phyloP scores from a whole-genome alignment of 345 rosid genomes.

The Linum usitatissimum region DNA sequence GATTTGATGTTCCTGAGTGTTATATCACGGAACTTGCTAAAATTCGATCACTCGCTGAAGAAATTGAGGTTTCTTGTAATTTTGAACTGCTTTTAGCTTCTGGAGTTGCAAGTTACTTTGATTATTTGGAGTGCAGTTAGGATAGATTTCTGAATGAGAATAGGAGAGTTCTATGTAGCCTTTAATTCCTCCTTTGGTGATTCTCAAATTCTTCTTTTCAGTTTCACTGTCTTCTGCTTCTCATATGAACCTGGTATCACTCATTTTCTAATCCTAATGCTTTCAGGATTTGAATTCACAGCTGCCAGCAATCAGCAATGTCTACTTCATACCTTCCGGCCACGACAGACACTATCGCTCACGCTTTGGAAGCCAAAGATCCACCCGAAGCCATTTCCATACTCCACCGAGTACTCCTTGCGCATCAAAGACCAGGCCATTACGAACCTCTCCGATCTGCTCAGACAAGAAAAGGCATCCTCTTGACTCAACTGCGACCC shows the following conservation, averaged over 20 bases:
- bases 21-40: no score
- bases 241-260: neutral
- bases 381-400: conserved; percentile 63
- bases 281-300: conserved; percentile 10
- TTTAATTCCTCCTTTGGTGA: no score
- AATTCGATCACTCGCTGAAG: no score
- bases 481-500: conserved; percentile 71
- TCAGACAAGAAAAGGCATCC: conserved; percentile 62
- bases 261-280: neutral
- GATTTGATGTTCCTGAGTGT: no score
- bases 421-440: conserved; percentile 78
- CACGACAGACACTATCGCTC: conserved; percentile 46
- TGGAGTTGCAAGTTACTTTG: no score
- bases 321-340: conserved; percentile 24
- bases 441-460: conserved; percentile 61
- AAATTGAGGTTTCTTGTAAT: no score
- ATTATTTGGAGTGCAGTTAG: no score
- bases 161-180: no score
- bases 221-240: no score
- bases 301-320: conserved; percentile 14
- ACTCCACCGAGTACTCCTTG: conserved; percentile 52
- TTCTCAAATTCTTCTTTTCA: no score
- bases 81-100: no score
- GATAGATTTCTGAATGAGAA: no score
- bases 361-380: conserved; percentile 59